These are phyloP conservation scores for Dacryopinax spathularia DNA, from an alignment of 768 basidiomycete genomes.

Conservation along the genomic window DNA sequence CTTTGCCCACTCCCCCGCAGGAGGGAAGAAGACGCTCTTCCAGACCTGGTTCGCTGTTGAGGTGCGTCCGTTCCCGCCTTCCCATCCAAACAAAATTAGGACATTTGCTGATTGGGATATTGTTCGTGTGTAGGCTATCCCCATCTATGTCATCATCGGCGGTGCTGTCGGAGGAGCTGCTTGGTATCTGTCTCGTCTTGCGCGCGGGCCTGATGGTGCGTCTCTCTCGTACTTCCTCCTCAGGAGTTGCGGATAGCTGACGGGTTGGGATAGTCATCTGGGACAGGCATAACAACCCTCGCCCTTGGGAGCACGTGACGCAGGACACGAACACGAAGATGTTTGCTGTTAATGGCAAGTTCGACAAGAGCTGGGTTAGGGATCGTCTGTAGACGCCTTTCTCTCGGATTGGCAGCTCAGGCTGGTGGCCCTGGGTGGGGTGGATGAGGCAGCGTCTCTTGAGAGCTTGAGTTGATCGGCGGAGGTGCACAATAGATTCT, in stretches of 20 bases:
- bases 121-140: neutral
- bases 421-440: too few relatives aligned
- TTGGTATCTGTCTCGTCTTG: constrained; percentile 12
- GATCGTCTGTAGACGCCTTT: neutral
- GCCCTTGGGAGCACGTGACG: constrained; percentile 12
- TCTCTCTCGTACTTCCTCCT: neutral
- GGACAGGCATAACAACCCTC: constrained; percentile 11
- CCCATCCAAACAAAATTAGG: too few relatives aligned
- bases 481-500: too few relatives aligned
- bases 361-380: neutral
- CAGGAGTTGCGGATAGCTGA: neutral
- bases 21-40: neutral
- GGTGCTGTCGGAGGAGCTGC: constrained; percentile 11
- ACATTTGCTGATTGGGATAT: neutral
- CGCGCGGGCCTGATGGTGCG: constrained; percentile 8
- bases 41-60: neutral
- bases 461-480: too few relatives aligned
- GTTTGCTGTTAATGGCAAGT: constrained; percentile 5
- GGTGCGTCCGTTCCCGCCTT: neutral
- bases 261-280: neutral
- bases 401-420: too few relatives aligned
- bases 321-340: constrained; percentile 14
- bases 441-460: too few relatives aligned
- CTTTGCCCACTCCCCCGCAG: neutral
- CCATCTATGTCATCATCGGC: constrained; percentile 1